phyloP scores from a whole-genome alignment of 768 basidiomycete species.

The Nidularia sp. region DNA sequence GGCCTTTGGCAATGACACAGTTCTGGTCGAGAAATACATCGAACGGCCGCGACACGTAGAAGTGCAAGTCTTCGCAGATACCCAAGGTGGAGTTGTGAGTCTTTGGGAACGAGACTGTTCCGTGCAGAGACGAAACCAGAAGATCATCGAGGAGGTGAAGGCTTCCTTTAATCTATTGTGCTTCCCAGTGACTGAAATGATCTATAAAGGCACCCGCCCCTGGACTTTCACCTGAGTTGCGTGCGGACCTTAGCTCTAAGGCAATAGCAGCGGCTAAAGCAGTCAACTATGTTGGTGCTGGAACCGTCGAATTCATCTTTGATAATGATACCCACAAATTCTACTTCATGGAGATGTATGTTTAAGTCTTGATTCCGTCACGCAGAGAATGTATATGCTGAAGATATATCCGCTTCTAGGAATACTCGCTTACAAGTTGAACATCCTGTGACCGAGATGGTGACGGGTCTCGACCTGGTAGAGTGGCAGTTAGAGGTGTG shows the following conservation, averaged over 20 bases:
- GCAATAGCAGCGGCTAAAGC: constrained; percentile 92
- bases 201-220: constrained; percentile 79
- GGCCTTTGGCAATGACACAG: constrained; percentile 82
- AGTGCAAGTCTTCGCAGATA: constrained; percentile 92
- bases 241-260: constrained; percentile 78
- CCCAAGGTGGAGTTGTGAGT: constrained; percentile 75
- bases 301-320: constrained; percentile 96
- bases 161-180: constrained; percentile 4
- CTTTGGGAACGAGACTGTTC: constrained; percentile 96
- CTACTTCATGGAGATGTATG: constrained; percentile 95
- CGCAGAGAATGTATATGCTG: background rate
- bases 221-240: constrained; percentile 72
- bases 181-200: background rate
- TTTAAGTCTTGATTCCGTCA: background rate
- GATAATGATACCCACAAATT: constrained; percentile 86
- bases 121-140: constrained; percentile 90
- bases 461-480: constrained; percentile 90
- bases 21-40: constrained; percentile 88
- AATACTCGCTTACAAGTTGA: constrained; percentile 86
- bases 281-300: constrained; percentile 87
- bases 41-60: constrained; percentile 87
- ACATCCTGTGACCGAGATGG: constrained; percentile 93
- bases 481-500: constrained; percentile 88
- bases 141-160: constrained; percentile 84
- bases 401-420: constrained; percentile 33